Evolutionary conservation across 495 filamentous ascomycete species (phyloP), one percentile per base, ranked within the genome.

Genomic region (Lentithecium fluviatile): DNA sequence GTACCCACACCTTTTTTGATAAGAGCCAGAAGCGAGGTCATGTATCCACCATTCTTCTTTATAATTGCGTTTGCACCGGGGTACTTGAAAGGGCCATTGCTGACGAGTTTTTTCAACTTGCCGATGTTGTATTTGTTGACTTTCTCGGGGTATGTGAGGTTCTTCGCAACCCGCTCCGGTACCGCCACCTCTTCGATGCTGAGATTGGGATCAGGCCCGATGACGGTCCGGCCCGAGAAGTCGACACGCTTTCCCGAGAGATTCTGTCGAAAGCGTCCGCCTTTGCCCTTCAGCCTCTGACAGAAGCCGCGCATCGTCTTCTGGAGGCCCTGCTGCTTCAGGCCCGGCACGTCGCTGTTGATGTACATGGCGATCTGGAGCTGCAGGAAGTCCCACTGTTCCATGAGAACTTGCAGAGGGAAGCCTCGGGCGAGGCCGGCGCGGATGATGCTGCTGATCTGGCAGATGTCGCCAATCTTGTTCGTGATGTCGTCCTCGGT

Each of bases 211-310:
- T 98, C 94, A 0, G 94, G 94, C 0, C 91, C 95, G 71, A 98
- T 98, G 72, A 98, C 94, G 1, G 94, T 98, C 64, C 94, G 85
- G 17, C 91, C 95, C 21, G 95, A 97, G 74, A 97, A 98, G 70
- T 98, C 93, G 37, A 98, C 94, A 82, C 94, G 95, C 74, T 98
- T 98, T 70, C 94, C 94, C 0, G 91, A 96, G 55, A 98, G 70
- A 66, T 98, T 98, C 36, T 94, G 94, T 75, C 94, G 87, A 76
- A 98, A 98, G 57, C 94, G 88, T 46, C 94, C 94, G 73, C 96
- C 91, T 63, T 98, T 98, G 66, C 94, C 94, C 73, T 98, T 98
- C 32, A 98, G 75, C 23, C 94, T 83, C 74, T 97, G 94, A 60
- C 92, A 95, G 66, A 97, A 95, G 13, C 95, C 93, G 51, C 94